Conservation (phyloP, 257 asterid genomes). For the Lithospermum erythrorhizon region DNA sequence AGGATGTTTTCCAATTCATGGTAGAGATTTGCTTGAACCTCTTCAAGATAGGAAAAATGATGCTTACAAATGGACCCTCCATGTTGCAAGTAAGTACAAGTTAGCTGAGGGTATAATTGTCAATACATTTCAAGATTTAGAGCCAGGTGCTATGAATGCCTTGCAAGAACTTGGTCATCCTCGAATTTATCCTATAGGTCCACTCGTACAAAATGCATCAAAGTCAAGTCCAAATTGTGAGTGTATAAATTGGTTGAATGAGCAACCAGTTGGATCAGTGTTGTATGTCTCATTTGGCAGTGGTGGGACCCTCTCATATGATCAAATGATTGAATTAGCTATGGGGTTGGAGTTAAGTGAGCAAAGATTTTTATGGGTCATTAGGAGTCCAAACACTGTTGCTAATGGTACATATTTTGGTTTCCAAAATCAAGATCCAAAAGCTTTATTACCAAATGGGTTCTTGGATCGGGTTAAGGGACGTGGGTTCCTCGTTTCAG, state of each 20-base stretch:
- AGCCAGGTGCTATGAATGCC: slow-evolving; percentile 6
- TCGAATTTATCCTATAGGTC: slow-evolving; percentile 17
- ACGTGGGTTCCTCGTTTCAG: slow-evolving; percentile 13
- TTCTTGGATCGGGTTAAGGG: slow-evolving; percentile 13
- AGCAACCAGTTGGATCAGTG: slow-evolving; percentile 16
- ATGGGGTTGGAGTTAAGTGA: slow-evolving; percentile 47
- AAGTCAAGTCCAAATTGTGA: neutral
- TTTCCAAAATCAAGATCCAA: neutral
- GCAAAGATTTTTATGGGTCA: slow-evolving; percentile 44
- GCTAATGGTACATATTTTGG: slow-evolving; percentile 2
- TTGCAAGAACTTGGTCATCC: slow-evolving; percentile 4
- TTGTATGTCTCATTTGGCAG: slow-evolving; percentile 21
- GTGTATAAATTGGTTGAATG: slow-evolving; percentile 19
- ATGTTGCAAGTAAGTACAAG: slow-evolving; percentile 11
- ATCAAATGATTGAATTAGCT: slow-evolving; percentile 35
- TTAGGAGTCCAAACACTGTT: slow-evolving; percentile 29
- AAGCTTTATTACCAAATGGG: slow-evolving; percentile 16
- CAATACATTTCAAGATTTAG: slow-evolving; percentile 19
- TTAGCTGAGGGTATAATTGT: slow-evolving; percentile 19
- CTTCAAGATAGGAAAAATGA: slow-evolving; percentile 15
- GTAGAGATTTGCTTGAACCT: slow-evolving; percentile 16
- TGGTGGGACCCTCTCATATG: slow-evolving; percentile 17
- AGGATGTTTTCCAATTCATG: slow-evolving; percentile 14
- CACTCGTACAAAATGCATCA: slow-evolving; percentile 4
- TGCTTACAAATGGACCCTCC: slow-evolving; percentile 14